Evolutionary conservation across 495 filamentous ascomycete genomes (phyloP), one percentile per base, ranked within the genome.

Genomic region (Aspergillus sparsus): DNA sequence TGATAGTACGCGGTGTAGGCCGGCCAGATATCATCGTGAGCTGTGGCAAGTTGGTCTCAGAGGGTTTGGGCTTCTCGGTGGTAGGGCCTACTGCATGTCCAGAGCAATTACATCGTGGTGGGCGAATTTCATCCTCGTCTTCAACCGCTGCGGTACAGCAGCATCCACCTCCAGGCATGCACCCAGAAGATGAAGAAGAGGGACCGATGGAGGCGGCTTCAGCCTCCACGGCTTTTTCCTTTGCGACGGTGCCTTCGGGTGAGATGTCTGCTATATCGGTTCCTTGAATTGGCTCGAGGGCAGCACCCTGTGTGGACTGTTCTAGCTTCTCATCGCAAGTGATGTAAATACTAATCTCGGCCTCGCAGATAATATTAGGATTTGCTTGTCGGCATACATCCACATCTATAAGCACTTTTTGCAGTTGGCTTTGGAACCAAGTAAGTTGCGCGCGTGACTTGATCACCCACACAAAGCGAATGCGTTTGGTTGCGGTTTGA

Each of bases 391-490:
- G 67, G 21, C 73, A 71, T 31, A 65, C 62, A 15, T 74, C 69
- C 31, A 87, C 80, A 21, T 81, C 83, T 12, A 78, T 75, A 45
- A 85, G 73, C 1, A 85, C 80, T 41, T 82, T 76, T 15, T 79
- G 75, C 3, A 96, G 73, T 60, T 87, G 81, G 10, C 73, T 68
- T n/a, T 83, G 78, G 61, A 91, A 91, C 79, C 86, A 92, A 33
- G 71, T 77, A n/a, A 89, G 71, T 60, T 93, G 88, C 9, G 84
- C 80, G 0, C 82, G 81, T 32, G 84, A 82, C 62, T 85, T 89
- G 41, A 93, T 83, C 18, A 90, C 83, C 77, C 92, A 86, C 2
- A 93, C 74, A 57, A 93, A 90, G 11, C 85, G 81, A 11, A 93
- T 71, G 35, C 83, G 78, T 57, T 85, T 84, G 11, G 85, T 88